A percentile compares a stretch with the other conserved stretches of the same genome.
Conservation (phyloP, 495 filamentous ascomycete genomes). For the Paragyromitra xinjiangensis region DNA sequence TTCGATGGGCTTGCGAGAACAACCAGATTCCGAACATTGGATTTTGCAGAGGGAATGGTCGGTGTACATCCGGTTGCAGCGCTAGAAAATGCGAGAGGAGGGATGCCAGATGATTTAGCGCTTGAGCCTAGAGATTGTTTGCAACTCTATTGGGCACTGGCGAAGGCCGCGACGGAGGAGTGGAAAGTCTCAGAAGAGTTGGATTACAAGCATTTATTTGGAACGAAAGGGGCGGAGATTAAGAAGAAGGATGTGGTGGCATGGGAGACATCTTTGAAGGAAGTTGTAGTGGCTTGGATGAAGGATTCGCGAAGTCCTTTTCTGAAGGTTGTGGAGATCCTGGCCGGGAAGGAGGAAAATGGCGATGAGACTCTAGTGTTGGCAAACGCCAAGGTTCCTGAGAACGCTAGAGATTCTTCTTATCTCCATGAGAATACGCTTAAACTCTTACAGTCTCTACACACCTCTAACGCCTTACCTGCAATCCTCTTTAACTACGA, state of each 20-base stretch:
- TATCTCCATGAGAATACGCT: slow-evolving; percentile 64
- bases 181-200: slow-evolving; percentile 64
- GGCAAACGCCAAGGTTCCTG: background rate
- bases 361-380: background rate
- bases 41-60: slow-evolving; percentile 42
- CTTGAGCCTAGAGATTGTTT: slow-evolving; percentile 77
- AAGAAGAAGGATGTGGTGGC: slow-evolving; percentile 69
- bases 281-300: slow-evolving; percentile 69
- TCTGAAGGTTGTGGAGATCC: slow-evolving; percentile 62
- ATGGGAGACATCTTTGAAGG: slow-evolving; percentile 72
- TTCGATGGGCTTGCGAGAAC: slow-evolving; percentile 45
- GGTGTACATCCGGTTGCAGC: slow-evolving; percentile 71
- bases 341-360: slow-evolving; percentile 13
- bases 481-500: slow-evolving; percentile 83
- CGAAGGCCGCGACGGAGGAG: slow-evolving; percentile 61
- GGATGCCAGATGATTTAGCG: slow-evolving; percentile 70
- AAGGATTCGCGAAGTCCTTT: slow-evolving; percentile 68
- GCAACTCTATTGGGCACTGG: slow-evolving; percentile 69
- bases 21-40: slow-evolving; percentile 40
- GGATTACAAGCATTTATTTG: slow-evolving; percentile 61
- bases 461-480: slow-evolving; percentile 71
- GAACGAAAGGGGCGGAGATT: slow-evolving; percentile 59
- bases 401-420: slow-evolving; percentile 3
- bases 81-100: slow-evolving; percentile 67
- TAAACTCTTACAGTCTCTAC: slow-evolving; percentile 69